These are phyloP conservation scores for Colletotrichum cuscutae DNA, from an alignment of 2,329 filamentous ascomycete species.

Conservation along the genomic window DNA sequence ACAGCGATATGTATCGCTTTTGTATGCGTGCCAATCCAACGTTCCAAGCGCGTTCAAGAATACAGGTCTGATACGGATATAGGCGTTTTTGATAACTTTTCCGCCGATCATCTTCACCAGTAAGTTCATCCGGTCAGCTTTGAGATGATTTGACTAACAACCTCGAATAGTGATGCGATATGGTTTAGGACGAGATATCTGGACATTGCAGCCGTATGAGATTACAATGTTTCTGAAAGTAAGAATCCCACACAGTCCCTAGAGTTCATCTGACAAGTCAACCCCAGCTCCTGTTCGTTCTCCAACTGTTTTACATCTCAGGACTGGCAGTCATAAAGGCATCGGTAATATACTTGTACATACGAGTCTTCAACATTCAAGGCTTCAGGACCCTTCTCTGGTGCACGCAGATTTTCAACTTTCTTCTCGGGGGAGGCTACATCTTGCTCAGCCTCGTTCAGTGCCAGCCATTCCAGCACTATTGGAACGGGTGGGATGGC, in stretches of 20 bases:
- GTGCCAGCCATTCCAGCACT: neutral
- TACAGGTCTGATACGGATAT: neutral
- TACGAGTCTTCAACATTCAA: conserved; percentile 43
- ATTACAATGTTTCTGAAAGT: neutral
- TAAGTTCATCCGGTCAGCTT: neutral
- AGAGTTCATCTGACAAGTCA: neutral
- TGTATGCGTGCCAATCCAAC: neutral
- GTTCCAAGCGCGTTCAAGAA: neutral
- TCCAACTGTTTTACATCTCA: conserved; percentile 44
- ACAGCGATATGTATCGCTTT: neutral
- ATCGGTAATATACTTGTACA: conserved; percentile 45
- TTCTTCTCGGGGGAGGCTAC: neutral
- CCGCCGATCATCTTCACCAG: neutral
- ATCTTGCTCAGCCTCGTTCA: neutral
- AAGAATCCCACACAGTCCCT: neutral
- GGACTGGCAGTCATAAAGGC: conserved; percentile 44
- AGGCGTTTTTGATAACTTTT: neutral
- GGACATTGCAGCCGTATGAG: neutral
- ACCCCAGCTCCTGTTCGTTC: conserved; percentile 40
- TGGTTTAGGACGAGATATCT: neutral
- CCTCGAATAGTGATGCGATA: neutral
- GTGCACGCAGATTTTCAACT: neutral
- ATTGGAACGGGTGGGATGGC: conserved; percentile 1
- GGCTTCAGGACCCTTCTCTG: conserved; percentile 9
- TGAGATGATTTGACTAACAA: too few relatives aligned